Evolutionary conservation across 1,284 basidiomycete genomes (phyloP), one percentile per base, ranked within the genome.

Genomic region (Cystobasidium pallidum): DNA sequence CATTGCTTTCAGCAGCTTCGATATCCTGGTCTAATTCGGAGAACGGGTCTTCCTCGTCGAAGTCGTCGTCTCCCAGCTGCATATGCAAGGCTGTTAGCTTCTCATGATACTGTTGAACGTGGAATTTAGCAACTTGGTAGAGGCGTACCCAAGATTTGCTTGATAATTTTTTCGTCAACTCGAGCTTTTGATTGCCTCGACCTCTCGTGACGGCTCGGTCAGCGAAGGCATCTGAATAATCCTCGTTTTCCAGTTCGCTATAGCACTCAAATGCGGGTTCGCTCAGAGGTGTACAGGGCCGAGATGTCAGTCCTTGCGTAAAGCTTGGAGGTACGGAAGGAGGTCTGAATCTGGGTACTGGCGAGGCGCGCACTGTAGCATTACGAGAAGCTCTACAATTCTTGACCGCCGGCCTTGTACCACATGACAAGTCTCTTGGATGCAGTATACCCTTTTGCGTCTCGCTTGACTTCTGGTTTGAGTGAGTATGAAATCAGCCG

Each of bases 21-120:
- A 74, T n/a, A 19, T 58, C 62, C 11, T 76, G 75, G 1, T 77
- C 75, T 4, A 91, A 90, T 83, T 94, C 92, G 0, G 94, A 92
- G 78, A 97, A 97, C 0, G 94, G 93, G 83, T 96, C 94, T 71
- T 91, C 91, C 58, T 92, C 92, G 73, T 94, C 92, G 3, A 87
- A 87, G 36, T 90, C 87, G 32, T 89, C 89, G 63, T 92, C 91
- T 7, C 89, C 90, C 13, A 88, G 82, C 91, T 91, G 73, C 24
- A 47, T 26, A 47, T n/a, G n/a, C n/a, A n/a, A n/a, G n/a, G n/a
- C n/a, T n/a, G n/a, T n/a, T n/a, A n/a, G n/a, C n/a, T n/a, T n/a
- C n/a, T n/a, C n/a, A n/a, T n/a, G n/a, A n/a, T n/a, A n/a, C n/a
- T n/a, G n/a, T n/a, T n/a, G n/a, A n/a, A n/a, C n/a, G n/a, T n/a